A percentile compares a stretch with the other conserved stretches of the same genome.
phyloP scores from a whole-genome alignment of 2,329 filamentous ascomycete species.

The Colletotrichum navitas region DNA sequence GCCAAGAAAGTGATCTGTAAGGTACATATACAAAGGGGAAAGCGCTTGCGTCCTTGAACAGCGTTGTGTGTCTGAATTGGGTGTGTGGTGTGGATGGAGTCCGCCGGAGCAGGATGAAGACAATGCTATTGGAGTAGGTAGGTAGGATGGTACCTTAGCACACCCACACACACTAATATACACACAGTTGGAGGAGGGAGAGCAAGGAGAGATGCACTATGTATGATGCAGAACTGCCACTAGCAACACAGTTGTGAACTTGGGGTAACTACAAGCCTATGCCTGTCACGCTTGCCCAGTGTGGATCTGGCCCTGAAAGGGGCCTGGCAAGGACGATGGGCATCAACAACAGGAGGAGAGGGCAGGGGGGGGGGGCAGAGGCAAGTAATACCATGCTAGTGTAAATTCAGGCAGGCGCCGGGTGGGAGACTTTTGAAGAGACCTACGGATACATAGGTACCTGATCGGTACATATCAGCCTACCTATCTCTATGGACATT shows the following conservation, averaged over 20 bases:
- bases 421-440: conserved; percentile 18
- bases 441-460: background rate
- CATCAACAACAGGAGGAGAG: background rate
- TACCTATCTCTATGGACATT: no score
- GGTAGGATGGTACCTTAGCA: no score
- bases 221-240: background rate
- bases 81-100: no score
- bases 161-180: no score
- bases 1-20: conserved; percentile 25
- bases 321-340: conserved; percentile 13
- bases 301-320: conserved; percentile 30
- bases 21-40: conserved; percentile 30
- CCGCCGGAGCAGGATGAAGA: background rate
- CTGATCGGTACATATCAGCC: background rate
- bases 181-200: background rate
- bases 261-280: background rate
- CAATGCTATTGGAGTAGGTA: background rate
- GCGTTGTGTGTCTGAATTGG: background rate
- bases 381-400: background rate
- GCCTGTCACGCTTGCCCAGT: background rate
- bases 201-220: background rate
- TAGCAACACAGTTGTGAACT: background rate
- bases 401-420: conserved; percentile 7
- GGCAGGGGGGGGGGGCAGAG: background rate
- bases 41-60: conserved; percentile 6